Percentiles rank a stretch among this genome's conserved stretches.
Evolutionary conservation across 495 filamentous ascomycete genomes (phyloP).

Genomic region (Penicillium roqueforti): DNA sequence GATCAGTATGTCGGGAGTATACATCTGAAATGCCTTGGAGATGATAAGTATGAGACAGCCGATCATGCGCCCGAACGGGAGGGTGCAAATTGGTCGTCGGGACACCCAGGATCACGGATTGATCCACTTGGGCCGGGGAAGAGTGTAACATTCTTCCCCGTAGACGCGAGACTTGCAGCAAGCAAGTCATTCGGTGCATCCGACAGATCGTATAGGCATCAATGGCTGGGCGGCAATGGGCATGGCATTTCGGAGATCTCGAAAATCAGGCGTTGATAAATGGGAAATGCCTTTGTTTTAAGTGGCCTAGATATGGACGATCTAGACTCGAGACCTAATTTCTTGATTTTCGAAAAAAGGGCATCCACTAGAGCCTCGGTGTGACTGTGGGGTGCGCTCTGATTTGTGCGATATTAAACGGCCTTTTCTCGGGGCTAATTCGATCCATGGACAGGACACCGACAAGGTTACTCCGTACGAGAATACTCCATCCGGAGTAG

Average conservation of each 20-base stretch:
- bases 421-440: background rate
- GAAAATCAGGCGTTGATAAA: background rate
- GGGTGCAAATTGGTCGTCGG: conserved; percentile 3
- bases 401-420: conserved; percentile 15
- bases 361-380: background rate
- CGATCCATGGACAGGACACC: background rate
- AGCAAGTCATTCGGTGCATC: conserved; percentile 9
- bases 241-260: background rate
- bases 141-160: background rate
- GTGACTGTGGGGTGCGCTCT: background rate
- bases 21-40: background rate
- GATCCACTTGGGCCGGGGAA: conserved; percentile 19
- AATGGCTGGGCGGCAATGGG: background rate
- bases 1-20: background rate
- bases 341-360: background rate
- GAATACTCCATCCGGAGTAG: background rate
- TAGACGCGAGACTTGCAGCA: conserved; percentile 1
- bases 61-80: background rate
- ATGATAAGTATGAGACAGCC: background rate
- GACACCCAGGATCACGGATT: conserved; percentile 10
- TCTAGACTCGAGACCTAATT: background rate
- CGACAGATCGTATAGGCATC: background rate
- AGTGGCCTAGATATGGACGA: conserved; percentile 3
- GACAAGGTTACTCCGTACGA: background rate
- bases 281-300: conserved; percentile 8